Evolutionary conservation across 2,329 filamentous ascomycete genomes (phyloP).

Genomic region (Akanthomyces muscarius): DNA sequence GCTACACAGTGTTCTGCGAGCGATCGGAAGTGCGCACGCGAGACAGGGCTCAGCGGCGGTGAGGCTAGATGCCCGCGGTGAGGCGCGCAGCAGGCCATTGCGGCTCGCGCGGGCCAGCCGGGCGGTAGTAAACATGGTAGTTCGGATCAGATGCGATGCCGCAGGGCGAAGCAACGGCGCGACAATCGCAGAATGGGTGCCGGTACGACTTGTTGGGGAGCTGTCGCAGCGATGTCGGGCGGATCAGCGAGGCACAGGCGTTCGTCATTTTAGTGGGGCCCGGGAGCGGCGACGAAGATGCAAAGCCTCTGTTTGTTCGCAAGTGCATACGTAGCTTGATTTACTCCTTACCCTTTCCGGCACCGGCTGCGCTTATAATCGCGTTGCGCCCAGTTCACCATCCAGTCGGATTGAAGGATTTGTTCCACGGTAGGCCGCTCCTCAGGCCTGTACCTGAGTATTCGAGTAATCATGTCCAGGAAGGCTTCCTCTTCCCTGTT

Average conservation of each 20-base stretch:
- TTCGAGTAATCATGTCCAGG: slow-evolving; percentile 15
- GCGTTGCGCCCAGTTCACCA: slow-evolving; percentile 24
- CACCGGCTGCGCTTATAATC: slow-evolving; percentile 1
- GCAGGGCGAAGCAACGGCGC: background rate
- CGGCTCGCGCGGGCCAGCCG: background rate
- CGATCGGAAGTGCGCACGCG: background rate
- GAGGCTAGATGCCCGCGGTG: background rate
- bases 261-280: background rate
- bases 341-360: background rate
- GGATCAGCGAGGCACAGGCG: background rate
- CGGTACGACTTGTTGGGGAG: background rate
- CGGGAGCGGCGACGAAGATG: too few species aligned
- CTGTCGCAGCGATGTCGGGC: background rate
- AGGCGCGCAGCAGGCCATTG: background rate
- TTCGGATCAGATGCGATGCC: background rate
- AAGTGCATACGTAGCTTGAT: too few species aligned
- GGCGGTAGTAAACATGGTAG: background rate
- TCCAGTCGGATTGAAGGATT: slow-evolving; percentile 19
- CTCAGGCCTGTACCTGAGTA: slow-evolving; percentile 16
- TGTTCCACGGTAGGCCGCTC: slow-evolving; percentile 13
- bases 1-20: background rate
- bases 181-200: background rate
- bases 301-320: too few species aligned
- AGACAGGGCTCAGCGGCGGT: background rate
- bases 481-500: slow-evolving; percentile 15